These are phyloP conservation scores for Sordaria brevicollis DNA, from an alignment of 495 filamentous ascomycete species.

Conservation along the genomic window DNA sequence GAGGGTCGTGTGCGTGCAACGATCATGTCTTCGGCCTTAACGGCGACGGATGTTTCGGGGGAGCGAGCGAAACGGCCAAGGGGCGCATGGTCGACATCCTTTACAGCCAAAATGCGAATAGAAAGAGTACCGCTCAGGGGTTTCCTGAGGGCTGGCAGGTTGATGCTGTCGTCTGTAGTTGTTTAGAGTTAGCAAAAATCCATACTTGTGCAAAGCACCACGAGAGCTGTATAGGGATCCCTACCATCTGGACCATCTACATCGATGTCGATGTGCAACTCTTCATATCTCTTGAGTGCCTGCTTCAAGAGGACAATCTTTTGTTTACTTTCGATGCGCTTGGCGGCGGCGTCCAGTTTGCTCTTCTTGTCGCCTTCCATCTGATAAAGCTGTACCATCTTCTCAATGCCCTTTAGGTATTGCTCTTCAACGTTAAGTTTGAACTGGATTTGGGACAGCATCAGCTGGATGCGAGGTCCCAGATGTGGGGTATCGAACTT, in stretches of 20 bases:
- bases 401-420: conserved; percentile 98
- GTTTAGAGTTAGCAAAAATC: conserved; percentile 3
- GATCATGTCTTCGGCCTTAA: conserved; percentile 91
- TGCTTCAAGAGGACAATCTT: conserved; percentile 96
- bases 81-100: conserved; percentile 89
- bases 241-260: conserved; percentile 77
- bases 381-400: conserved; percentile 96
- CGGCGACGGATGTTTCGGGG: conserved; percentile 87
- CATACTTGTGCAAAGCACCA: background rate
- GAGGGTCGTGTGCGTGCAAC: conserved; percentile 83
- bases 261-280: conserved; percentile 94
- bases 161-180: conserved; percentile 81
- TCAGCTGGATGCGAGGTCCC: conserved; percentile 94
- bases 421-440: conserved; percentile 98
- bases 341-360: conserved; percentile 78
- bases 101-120: conserved; percentile 76
- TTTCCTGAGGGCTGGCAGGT: conserved; percentile 86
- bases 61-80: conserved; percentile 77
- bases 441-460: conserved; percentile 97
- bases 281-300: conserved; percentile 92
- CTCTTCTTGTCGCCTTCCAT: conserved; percentile 98
- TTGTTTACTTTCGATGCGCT: conserved; percentile 87
- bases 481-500: conserved; percentile 97
- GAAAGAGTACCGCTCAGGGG: conserved; percentile 83
- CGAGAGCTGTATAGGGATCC: conserved; percentile 1